These are phyloP conservation scores for Comarum palustre DNA, from an alignment of 306 rosid genomes.

Conservation along the genomic window DNA sequence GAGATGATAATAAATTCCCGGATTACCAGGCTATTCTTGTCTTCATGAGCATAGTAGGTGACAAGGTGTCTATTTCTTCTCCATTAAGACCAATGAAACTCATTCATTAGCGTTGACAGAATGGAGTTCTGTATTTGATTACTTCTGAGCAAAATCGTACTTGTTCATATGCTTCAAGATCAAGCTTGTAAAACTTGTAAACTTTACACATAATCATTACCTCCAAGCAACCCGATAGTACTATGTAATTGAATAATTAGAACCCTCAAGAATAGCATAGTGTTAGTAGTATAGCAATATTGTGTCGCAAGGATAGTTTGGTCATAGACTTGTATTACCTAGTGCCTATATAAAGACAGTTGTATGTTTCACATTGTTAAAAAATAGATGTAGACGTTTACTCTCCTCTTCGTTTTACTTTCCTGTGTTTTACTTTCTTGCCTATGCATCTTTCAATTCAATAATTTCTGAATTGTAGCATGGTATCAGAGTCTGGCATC, in stretches of 20 bases:
- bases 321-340: too few relatives aligned
- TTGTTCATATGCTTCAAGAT: not conserved
- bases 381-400: too few relatives aligned
- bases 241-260: not conserved
- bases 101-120: not conserved
- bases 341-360: too few relatives aligned
- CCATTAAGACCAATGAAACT: not conserved
- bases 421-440: too few relatives aligned
- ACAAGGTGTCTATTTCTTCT: not conserved
- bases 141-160: not conserved
- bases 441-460: too few relatives aligned
- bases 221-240: not conserved
- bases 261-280: not conserved
- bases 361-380: too few relatives aligned
- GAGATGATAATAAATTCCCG: not conserved
- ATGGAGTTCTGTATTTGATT: not conserved
- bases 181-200: constrained; percentile 3
- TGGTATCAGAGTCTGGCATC: too few relatives aligned
- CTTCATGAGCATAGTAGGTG: not conserved
- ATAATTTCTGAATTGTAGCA: too few relatives aligned
- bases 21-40: not conserved
- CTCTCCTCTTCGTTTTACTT: too few relatives aligned
- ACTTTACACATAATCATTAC: not conserved
- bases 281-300: too few relatives aligned
- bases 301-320: too few relatives aligned